phyloP scores from a whole-genome alignment of 352 stramenopile genomes.

The Phytopythium aichiense region DNA sequence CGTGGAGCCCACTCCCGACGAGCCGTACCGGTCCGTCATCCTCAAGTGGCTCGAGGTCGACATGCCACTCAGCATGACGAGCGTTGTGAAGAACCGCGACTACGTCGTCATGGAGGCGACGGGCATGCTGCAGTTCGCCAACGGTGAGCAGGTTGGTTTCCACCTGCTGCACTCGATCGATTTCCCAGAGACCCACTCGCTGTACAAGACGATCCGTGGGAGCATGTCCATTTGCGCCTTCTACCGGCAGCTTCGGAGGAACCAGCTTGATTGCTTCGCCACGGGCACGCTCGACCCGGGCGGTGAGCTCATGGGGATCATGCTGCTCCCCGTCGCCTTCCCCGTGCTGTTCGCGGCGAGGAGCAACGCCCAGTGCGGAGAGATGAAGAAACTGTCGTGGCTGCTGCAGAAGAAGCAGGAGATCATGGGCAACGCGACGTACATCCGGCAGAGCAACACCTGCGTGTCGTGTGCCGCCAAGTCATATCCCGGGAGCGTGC shows the following conservation, averaged over 20 bases:
- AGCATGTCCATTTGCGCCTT: constrained; percentile 23
- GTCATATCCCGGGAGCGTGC: constrained; percentile 3
- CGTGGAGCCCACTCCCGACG: constrained; percentile 31
- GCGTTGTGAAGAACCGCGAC: constrained; percentile 40
- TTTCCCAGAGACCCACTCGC: constrained; percentile 17
- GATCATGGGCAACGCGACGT: constrained; percentile 4
- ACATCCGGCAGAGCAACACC: constrained; percentile 2
- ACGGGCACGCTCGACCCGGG: constrained; percentile 28
- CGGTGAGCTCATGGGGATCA: constrained; percentile 15
- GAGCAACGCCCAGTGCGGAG: constrained; percentile 21
- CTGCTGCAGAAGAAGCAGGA: constrained; percentile 22
- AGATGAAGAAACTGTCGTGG: constrained; percentile 38
- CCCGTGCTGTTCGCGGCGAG: constrained; percentile 15
- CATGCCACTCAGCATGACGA: constrained; percentile 18
- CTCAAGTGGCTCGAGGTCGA: constrained; percentile 32
- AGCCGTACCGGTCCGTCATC: constrained; percentile 34
- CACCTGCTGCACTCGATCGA: constrained; percentile 35
- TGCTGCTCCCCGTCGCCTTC: constrained; percentile 20
- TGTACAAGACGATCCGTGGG: constrained; percentile 15
- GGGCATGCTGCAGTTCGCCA: constrained; percentile 24
- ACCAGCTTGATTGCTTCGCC: constrained; percentile 18
- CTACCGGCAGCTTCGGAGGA: constrained; percentile 15
- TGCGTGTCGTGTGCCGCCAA: constrained; percentile 20
- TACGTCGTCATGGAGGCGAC: constrained; percentile 42
- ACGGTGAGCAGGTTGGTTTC: constrained; percentile 32